A percentile compares a stretch with the other conserved stretches of the same genome.
Conservation (phyloP, 2,329 filamentous ascomycete species). For the Pestalotiopsis sp. region DNA sequence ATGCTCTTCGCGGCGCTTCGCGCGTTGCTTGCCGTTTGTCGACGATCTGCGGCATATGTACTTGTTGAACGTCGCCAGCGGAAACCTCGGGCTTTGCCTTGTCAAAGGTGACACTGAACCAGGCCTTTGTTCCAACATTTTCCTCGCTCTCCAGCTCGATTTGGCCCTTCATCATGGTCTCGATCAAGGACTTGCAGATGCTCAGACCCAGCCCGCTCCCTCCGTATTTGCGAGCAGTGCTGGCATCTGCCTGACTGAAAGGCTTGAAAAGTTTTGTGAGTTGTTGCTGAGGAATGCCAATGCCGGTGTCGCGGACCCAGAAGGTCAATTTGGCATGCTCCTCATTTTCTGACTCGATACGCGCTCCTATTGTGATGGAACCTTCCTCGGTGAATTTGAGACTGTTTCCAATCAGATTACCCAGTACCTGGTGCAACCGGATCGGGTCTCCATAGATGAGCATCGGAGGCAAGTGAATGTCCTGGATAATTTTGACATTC, state of each 20-base stretch:
- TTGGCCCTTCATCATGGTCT: constrained; percentile 85
- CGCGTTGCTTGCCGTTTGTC: constrained; percentile 30
- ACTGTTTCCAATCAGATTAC: constrained; percentile 88
- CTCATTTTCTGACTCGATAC: constrained; percentile 68
- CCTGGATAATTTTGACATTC: constrained; percentile 64
- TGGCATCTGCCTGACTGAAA: constrained; percentile 90
- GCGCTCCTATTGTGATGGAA: constrained; percentile 79
- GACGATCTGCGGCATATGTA: constrained; percentile 39
- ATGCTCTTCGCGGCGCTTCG: constrained; percentile 38
- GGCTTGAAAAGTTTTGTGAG: constrained; percentile 86
- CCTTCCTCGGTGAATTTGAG: constrained; percentile 92
- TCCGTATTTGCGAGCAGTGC: constrained; percentile 86
- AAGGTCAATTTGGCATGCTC: constrained; percentile 76
- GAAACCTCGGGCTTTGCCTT: constrained; percentile 69
- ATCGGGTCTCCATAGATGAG: constrained; percentile 67
- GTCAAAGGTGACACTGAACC: constrained; percentile 82
- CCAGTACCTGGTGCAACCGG: constrained; percentile 66
- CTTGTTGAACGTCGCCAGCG: constrained; percentile 52
- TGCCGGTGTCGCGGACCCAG: constrained; percentile 86
- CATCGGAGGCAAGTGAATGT: constrained; percentile 75
- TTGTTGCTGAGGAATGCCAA: constrained; percentile 82
- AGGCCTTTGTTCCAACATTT: constrained; percentile 68
- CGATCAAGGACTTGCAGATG: constrained; percentile 92
- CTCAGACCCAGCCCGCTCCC: constrained; percentile 88
- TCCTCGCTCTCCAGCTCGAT: constrained; percentile 81